Evolutionary conservation across 768 basidiomycete species (phyloP), one percentile per base, ranked within the genome.

Genomic region (Clitopilus hobsonii): DNA sequence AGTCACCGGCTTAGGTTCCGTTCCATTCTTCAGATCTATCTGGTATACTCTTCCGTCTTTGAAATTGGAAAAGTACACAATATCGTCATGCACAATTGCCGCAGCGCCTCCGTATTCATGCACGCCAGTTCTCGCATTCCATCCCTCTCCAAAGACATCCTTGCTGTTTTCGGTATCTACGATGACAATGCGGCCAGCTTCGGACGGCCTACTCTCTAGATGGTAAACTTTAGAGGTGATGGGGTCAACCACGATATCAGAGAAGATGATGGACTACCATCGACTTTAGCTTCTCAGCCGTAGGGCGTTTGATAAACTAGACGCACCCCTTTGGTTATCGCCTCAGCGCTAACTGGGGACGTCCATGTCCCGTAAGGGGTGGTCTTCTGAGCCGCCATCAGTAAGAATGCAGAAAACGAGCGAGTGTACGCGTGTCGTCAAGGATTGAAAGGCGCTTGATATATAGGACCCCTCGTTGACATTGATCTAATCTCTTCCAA

Each of bases 81-180:
- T 66, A 3, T 72, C 75, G 30, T 69, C 72, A 50, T 78, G 63
- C 0, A 76, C 79, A 26, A 76, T 72, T 0, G 81, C 80, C 1
- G 81, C 71, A 5, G 74, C 82, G 13, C 86, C 86, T 1, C 87
- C 86, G 54, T 87, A 88, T 63, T 86, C 86, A 28, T 88, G 79
- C 1, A 88, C 85, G n/a, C 74, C 64, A 0, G 76, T 75, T 27
- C 80, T 74, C 3, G 81, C 81, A 63, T 86, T 85, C 76, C 79
- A 88, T 0, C 73, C 75, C 27, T 69, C 62, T 1, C 77, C 77
- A 11, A 84, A 74, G 22, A 88, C 62, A 48, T 91, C 89, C 38
- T 67, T 65, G 20, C 73, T 70, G 4, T 69, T 68, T 23, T 67
- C 52, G 0, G 82, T 82, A 24, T 82, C 70, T 14, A 91, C 78